phyloP scores from a whole-genome alignment of 2,329 filamentous ascomycete species.

The Fusarium drepaniforme region DNA sequence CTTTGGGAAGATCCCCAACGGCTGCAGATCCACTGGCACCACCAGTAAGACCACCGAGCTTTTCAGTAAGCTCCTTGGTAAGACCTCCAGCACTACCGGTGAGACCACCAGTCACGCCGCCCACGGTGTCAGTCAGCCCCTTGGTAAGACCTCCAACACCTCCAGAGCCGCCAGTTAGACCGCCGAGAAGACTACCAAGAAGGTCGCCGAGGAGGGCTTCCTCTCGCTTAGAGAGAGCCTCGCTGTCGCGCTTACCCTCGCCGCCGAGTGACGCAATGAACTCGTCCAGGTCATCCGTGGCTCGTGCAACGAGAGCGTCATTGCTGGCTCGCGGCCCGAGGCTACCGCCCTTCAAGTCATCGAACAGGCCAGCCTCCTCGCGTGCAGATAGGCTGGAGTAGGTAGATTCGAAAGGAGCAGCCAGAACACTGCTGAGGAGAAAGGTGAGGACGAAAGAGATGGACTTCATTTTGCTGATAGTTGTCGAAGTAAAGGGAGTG shows the following conservation, averaged over 20 bases:
- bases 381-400: conserved; percentile 20
- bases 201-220: neutral
- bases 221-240: neutral
- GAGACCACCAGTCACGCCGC: neutral
- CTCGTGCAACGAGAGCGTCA: neutral
- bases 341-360: neutral
- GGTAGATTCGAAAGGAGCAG: conserved; percentile 12
- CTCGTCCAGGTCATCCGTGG: neutral
- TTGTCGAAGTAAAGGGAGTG: neutral
- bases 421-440: conserved; percentile 11
- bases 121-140: neutral
- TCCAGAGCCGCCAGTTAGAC: neutral
- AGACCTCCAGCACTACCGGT: neutral
- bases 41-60: neutral
- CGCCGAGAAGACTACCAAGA: neutral
- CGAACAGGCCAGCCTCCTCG: conserved; percentile 9
- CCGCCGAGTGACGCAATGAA: neutral
- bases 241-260: neutral
- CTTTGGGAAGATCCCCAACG: neutral
- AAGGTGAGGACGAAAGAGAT: conserved; percentile 18
- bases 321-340: neutral
- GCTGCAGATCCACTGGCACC: neutral
- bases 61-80: neutral
- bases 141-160: neutral
- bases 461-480: conserved; percentile 28